Conservation (phyloP, 305 asterid species). For the Lippia alba region DNA sequence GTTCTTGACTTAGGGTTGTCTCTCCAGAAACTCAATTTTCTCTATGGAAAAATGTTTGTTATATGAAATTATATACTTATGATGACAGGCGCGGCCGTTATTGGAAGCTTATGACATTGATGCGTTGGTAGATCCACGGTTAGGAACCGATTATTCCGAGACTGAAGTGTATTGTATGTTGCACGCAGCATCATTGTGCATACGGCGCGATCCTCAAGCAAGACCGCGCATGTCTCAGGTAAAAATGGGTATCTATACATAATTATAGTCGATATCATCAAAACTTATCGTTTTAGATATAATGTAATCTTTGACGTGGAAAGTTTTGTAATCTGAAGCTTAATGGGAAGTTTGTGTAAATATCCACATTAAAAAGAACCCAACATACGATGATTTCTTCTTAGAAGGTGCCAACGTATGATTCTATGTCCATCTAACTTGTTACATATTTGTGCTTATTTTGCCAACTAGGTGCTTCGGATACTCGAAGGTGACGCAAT, state of each 20-base stretch:
- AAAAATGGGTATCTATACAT: neutral
- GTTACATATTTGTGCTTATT: neutral
- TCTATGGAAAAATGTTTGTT: too few relatives aligned
- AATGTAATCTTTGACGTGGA: too few relatives aligned
- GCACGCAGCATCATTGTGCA: constrained; percentile 93
- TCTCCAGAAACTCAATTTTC: neutral
- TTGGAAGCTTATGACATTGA: constrained; percentile 80
- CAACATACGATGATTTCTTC: too few relatives aligned
- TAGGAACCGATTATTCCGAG: constrained; percentile 58
- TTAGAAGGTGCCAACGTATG: too few relatives aligned
- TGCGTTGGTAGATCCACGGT: constrained; percentile 80
- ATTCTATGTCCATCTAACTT: neutral
- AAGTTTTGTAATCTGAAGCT: too few relatives aligned
- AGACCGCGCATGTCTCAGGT: constrained; percentile 99
- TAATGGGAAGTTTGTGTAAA: too few relatives aligned
- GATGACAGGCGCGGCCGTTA: constrained; percentile 85
- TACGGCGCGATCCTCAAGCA: constrained; percentile 84
- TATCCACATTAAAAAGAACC: too few relatives aligned
- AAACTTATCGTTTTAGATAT: too few relatives aligned
- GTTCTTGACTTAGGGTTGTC: neutral
- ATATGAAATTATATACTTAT: too few relatives aligned
- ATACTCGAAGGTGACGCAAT: constrained; percentile 84
- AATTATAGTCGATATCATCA: too few relatives aligned
- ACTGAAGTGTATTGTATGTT: constrained; percentile 83
- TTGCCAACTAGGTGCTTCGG: constrained; percentile 69